Evolutionary conservation across 148 eudicot genomes (phyloP), one percentile per base, ranked within the genome.

Genomic region (Rheum nobile): DNA sequence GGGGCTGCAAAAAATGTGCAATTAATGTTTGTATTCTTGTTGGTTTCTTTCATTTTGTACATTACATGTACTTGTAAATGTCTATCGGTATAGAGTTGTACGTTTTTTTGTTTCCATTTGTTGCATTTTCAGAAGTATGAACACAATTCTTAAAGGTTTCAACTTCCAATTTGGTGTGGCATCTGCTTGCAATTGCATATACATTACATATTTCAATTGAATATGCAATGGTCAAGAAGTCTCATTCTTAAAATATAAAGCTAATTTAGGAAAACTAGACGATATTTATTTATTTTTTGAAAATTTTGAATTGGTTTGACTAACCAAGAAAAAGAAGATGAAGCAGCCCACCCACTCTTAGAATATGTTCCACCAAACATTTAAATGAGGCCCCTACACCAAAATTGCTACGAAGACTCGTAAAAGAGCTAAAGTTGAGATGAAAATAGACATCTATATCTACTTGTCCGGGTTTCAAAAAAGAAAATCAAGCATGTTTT

Each of bases 281-380:
- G n/a, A n/a, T n/a, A n/a, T n/a, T n/a, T n/a, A n/a, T n/a, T n/a
- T n/a, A n/a, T n/a, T n/a, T n/a, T n/a, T n/a, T n/a, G n/a, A n/a
- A n/a, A n/a, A n/a, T n/a, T 26, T 57, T 57, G 65, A 32, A 57
- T 57, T 57, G 65, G 65, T 26, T 57, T 57, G 65, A 57, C 65
- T 24, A 57, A 57, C 16, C 65, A 10, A 26, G 13, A 55, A 26
- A 54, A 26, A 24, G 65, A 26, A 57, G 32, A 24, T 24, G 26
- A 26, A 24, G 65, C 26, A 6, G 63, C 29, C 63, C 31, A 55
- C 31, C 65, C 65, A 57, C 65, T 55, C 16, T n/a, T n/a, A 9
- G 24, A 50, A 50, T 50, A 50, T 50, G 65, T 57, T 57, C 4
- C 14, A 57, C 16, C 32, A 57, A 57, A 57, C 65, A 22, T 1